Conservation (phyloP, 371 early-diverging fungal genomes). For the Caulochytrium protostelioides region DNA sequence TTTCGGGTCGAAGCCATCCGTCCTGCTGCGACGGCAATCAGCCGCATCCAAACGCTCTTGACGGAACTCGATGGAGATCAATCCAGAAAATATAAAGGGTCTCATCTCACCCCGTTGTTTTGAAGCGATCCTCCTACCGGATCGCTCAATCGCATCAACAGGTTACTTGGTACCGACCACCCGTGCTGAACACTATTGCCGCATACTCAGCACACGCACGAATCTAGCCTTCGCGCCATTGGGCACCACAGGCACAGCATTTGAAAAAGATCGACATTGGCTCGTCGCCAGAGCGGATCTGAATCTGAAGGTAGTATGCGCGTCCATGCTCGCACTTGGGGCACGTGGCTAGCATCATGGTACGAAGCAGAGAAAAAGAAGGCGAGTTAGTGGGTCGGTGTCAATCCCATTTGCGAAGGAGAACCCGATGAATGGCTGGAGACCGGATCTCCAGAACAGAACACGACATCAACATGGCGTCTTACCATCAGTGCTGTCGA, state of each 20-base stretch:
- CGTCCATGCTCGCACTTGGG: slow-evolving; percentile 69
- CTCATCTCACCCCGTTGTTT: too few relatives aligned
- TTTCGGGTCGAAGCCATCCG: too few relatives aligned
- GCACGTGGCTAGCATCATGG: slow-evolving; percentile 34
- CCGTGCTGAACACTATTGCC: too few relatives aligned
- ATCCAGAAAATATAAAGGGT: too few relatives aligned
- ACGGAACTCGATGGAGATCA: too few relatives aligned
- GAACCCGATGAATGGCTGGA: background rate
- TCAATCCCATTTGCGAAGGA: too few relatives aligned
- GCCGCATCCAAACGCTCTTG: too few relatives aligned
- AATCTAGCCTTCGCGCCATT: slow-evolving; percentile 51
- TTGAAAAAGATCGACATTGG: slow-evolving; percentile 57
- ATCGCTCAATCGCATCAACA: too few relatives aligned
- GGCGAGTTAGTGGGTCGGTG: background rate
- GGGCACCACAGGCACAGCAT: slow-evolving; percentile 34
- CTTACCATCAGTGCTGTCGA: slow-evolving; percentile 64
- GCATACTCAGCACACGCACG: too few relatives aligned
- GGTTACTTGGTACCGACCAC: too few relatives aligned
- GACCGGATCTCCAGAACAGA: background rate
- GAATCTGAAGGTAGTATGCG: slow-evolving; percentile 81
- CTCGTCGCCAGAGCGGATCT: slow-evolving; percentile 90
- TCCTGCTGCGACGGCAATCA: too few relatives aligned
- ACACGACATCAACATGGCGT: slow-evolving; percentile 1
- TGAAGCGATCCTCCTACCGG: too few relatives aligned
- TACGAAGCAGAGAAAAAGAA: background rate